Conservation (phyloP, 2,329 filamentous ascomycete species). For the Chalaropsis ovoidea region DNA sequence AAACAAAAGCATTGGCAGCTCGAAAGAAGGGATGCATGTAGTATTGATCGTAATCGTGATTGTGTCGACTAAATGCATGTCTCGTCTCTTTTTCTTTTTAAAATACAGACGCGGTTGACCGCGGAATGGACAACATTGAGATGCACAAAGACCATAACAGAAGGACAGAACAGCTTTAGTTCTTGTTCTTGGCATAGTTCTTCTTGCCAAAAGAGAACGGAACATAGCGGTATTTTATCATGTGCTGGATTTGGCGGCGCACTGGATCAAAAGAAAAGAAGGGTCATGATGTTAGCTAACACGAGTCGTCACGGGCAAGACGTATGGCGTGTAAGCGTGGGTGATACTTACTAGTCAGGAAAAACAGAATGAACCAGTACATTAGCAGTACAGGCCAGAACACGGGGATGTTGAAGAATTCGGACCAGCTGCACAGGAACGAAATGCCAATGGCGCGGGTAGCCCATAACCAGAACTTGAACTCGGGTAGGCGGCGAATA, state of each 20-base stretch:
- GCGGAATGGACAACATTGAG: neutral
- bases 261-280: slow-evolving; percentile 43
- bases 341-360: slow-evolving; percentile 73
- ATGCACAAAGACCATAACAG: neutral
- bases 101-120: neutral
- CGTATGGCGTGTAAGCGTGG: slow-evolving; percentile 5
- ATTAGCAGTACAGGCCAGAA: slow-evolving; percentile 98
- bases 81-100: slow-evolving; percentile 1
- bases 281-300: slow-evolving; percentile 3
- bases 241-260: slow-evolving; percentile 98
- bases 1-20: neutral
- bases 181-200: slow-evolving; percentile 59
- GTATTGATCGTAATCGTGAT: neutral
- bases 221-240: slow-evolving; percentile 99
- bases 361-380: slow-evolving; percentile 96
- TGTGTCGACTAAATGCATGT: slow-evolving; percentile 1
- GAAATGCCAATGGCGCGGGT: slow-evolving; percentile 75
- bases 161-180: slow-evolving; percentile 29
- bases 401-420: slow-evolving; percentile 90
- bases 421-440: slow-evolving; percentile 85
- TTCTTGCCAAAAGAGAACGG: slow-evolving; percentile 88
- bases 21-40: neutral
- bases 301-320: neutral
- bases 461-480: slow-evolving; percentile 99
- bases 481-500: slow-evolving; percentile 89